Evolutionary conservation across 1,284 basidiomycete genomes (phyloP).

Genomic region (Ustilago cynodontis): DNA sequence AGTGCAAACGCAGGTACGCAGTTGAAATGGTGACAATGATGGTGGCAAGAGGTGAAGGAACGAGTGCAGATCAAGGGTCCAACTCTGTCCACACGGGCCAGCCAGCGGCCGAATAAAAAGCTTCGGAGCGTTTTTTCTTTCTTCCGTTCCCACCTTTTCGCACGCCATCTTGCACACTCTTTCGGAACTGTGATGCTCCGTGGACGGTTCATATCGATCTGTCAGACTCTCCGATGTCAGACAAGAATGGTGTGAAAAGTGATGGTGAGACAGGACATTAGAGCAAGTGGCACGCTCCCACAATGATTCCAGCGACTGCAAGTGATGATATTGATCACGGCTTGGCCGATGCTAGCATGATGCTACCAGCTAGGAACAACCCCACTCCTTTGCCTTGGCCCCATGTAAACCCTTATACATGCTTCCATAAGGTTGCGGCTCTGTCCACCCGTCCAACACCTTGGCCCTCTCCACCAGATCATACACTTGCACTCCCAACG

Average conservation of each 20-base stretch:
- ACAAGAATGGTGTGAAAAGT: too few relatives aligned
- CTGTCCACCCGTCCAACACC: conserved; percentile 10
- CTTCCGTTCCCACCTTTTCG: conserved; percentile 2
- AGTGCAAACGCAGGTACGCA: background rate
- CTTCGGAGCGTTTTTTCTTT: too few relatives aligned
- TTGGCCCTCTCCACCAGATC: conserved; percentile 12
- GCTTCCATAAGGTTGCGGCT: conserved; percentile 12
- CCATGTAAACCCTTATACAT: conserved; percentile 26
- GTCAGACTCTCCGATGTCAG: too few relatives aligned
- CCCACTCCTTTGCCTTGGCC: conserved; percentile 6
- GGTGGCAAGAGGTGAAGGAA: conserved; percentile 1
- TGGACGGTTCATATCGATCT: background rate
- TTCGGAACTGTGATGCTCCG: background rate
- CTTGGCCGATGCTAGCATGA: background rate
- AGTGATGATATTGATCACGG: too few relatives aligned
- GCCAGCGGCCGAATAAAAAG: too few relatives aligned
- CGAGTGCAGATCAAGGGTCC: conserved; percentile 15
- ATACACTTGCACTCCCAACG: conserved; percentile 41
- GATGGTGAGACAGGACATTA: too few relatives aligned
- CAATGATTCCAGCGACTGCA: too few relatives aligned
- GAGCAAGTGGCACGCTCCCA: too few relatives aligned
- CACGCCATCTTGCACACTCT: background rate
- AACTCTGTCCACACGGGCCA: background rate
- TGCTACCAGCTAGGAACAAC: background rate
- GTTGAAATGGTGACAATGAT: background rate